These are phyloP conservation scores for Dimargaris verticillata DNA, from an alignment of 192 early-diverging fungal species.

Conservation along the genomic window DNA sequence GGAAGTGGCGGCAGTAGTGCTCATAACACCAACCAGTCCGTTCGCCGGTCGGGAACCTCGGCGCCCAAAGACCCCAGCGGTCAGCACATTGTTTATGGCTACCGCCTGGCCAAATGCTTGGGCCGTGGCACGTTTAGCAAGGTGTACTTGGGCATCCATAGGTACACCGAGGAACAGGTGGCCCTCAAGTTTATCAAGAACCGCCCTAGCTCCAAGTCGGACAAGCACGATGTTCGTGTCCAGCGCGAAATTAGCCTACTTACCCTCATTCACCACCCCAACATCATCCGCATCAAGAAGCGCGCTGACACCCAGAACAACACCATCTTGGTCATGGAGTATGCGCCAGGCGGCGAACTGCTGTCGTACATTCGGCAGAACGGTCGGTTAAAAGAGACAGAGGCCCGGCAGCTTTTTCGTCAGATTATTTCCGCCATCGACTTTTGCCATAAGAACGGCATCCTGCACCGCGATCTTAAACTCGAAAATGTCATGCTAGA, in stretches of 20 bases:
- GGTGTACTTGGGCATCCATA: constrained; percentile 28
- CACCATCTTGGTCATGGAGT: constrained; percentile 77
- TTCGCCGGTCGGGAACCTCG: neutral
- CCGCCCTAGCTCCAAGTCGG: constrained; percentile 26
- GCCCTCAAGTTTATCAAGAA: constrained; percentile 54
- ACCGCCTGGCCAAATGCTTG: constrained; percentile 11
- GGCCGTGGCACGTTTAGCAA: constrained; percentile 33
- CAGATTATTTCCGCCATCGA: constrained; percentile 66
- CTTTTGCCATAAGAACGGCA: constrained; percentile 45
- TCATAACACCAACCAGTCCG: too few species aligned
- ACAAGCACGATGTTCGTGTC: constrained; percentile 59
- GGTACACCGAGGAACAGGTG: constrained; percentile 29
- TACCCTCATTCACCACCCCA: constrained; percentile 74
- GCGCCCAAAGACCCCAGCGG: neutral
- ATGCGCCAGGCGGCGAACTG: constrained; percentile 68
- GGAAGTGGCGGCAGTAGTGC: too few species aligned
- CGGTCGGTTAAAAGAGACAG: constrained; percentile 63
- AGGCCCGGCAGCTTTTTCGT: constrained; percentile 73
- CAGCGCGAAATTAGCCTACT: constrained; percentile 65
- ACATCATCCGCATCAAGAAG: constrained; percentile 77
- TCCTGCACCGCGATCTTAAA: constrained; percentile 67
- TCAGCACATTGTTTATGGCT: neutral
- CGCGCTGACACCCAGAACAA: constrained; percentile 62
- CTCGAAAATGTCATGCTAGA: constrained; percentile 80
- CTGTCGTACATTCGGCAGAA: constrained; percentile 72